phyloP scores from a whole-genome alignment of 106 monocot species.

The Narthecium ossifragum region DNA sequence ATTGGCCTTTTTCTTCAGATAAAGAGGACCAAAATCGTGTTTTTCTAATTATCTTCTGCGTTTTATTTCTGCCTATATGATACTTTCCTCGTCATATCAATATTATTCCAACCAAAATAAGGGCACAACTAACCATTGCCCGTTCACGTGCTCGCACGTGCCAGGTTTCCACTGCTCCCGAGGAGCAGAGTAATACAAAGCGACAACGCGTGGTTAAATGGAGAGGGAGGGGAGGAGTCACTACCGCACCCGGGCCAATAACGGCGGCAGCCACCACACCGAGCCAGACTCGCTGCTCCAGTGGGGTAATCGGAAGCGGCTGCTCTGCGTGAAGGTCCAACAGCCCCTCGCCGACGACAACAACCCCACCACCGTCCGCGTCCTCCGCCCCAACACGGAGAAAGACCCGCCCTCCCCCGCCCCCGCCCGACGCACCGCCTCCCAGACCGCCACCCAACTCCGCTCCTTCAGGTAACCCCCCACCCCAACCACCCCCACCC shows the following conservation, averaged over 20 bases:
- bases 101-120: no score
- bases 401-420: neutral
- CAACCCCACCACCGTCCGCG: neutral
- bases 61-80: no score
- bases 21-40: no score
- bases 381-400: constrained; percentile 8
- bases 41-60: no score
- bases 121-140: no score
- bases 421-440: constrained; percentile 6
- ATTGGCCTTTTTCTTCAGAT: no score
- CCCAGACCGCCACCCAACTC: constrained; percentile 6
- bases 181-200: no score
- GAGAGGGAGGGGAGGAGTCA: constrained; percentile 20
- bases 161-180: no score
- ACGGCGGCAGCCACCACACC: neutral
- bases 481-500: neutral
- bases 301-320: constrained; percentile 70
- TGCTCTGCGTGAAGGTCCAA: constrained; percentile 53
- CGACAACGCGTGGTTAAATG: constrained; percentile 3
- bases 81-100: no score
- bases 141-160: no score
- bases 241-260: constrained; percentile 28
- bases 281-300: constrained; percentile 40
- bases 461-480: constrained; percentile 27
- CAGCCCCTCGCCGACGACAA: constrained; percentile 7